Conservation (phyloP, 164 flowering plant genomes). For the Sextonia rubra region DNA sequence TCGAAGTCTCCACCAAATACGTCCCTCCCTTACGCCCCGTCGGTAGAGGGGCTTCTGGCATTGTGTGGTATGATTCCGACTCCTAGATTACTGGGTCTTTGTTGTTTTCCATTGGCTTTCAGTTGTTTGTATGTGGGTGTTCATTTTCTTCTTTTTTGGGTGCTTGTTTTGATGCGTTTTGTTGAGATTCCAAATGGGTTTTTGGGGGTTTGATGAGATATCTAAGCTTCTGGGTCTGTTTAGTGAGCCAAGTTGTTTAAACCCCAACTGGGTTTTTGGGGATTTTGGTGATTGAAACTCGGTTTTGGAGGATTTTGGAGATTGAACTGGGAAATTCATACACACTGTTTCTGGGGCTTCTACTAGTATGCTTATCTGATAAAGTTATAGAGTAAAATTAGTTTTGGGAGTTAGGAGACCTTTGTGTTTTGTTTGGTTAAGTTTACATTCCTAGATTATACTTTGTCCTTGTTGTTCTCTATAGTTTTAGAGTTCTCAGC, state of each 20-base stretch:
- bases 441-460: too few relatives aligned
- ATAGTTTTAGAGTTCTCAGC: too few relatives aligned
- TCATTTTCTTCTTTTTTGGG: too few relatives aligned
- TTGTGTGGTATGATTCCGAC: slow-evolving; percentile 65
- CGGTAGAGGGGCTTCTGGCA: slow-evolving; percentile 94
- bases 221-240: background rate
- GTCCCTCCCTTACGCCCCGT: slow-evolving; percentile 88
- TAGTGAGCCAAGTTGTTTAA: background rate
- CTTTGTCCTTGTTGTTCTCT: too few relatives aligned
- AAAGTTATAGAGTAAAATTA: too few relatives aligned
- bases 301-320: too few relatives aligned
- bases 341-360: too few relatives aligned
- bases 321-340: too few relatives aligned
- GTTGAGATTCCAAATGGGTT: background rate
- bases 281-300: too few relatives aligned
- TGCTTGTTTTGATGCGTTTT: background rate
- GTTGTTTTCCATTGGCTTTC: background rate
- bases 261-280: background rate
- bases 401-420: background rate
- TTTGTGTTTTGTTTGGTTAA: too few relatives aligned
- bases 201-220: background rate
- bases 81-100: background rate
- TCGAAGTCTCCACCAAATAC: slow-evolving; percentile 79
- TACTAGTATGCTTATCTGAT: too few relatives aligned
- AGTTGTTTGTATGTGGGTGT: background rate